Evolutionary conservation across 1,139 yeast species (phyloP).

Genomic region (Kluyveromyces sp.): DNA sequence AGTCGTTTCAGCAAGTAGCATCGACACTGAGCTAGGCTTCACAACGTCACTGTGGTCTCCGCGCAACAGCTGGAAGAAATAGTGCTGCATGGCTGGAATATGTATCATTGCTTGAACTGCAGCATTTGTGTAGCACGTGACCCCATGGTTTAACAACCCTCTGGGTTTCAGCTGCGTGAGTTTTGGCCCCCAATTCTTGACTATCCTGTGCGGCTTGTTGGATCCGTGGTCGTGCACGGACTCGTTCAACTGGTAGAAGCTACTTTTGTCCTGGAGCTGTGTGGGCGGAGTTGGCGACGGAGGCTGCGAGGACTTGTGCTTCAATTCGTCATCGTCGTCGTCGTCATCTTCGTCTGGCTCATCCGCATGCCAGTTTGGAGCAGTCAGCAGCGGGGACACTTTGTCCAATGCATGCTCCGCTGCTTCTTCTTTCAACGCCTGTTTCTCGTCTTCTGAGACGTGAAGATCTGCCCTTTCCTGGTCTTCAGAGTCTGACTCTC

Average conservation of each 20-base stretch:
- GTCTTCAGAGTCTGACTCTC: neutral
- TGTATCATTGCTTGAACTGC: conserved; percentile 89
- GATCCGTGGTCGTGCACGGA: conserved; percentile 49
- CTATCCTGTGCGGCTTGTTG: conserved; percentile 46
- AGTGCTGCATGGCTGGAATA: conserved; percentile 85
- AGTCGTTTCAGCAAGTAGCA: conserved; percentile 65
- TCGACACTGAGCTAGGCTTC: conserved; percentile 56
- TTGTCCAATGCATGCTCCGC: conserved; percentile 11
- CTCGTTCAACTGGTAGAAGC: conserved; percentile 49
- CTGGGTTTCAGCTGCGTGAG: conserved; percentile 47
- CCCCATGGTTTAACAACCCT: conserved; percentile 86
- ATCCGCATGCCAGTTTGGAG: conserved; percentile 9
- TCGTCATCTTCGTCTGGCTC: conserved; percentile 23
- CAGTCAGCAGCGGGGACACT: neutral
- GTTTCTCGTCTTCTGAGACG: conserved; percentile 11
- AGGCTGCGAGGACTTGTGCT: conserved; percentile 28
- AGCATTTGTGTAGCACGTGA: conserved; percentile 93
- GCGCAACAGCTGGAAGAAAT: conserved; percentile 55
- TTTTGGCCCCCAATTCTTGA: conserved; percentile 54
- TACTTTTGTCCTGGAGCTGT: conserved; percentile 40
- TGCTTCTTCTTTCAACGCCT: conserved; percentile 15
- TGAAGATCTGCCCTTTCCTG: conserved; percentile 9
- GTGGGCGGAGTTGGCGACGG: conserved; percentile 38
- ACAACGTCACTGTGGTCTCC: conserved; percentile 45
- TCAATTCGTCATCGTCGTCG: conserved; percentile 24